These are phyloP conservation scores for Epichloe elymi DNA, from an alignment of 2,329 filamentous ascomycete genomes.

Conservation along the genomic window DNA sequence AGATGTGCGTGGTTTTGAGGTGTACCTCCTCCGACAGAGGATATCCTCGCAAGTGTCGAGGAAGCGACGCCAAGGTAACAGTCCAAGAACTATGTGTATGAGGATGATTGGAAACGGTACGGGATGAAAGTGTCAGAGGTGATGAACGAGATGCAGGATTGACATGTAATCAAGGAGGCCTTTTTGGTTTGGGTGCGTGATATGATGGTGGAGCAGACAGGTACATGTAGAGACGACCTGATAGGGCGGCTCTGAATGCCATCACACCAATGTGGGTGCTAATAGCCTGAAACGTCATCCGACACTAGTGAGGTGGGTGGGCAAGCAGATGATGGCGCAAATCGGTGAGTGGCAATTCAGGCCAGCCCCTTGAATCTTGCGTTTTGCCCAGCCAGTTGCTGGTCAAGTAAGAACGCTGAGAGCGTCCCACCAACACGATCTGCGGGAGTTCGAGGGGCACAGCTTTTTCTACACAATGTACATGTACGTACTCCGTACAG, in stretches of 20 bases:
- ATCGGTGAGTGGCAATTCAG: no score
- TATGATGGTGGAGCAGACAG: not conserved
- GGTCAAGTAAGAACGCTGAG: no score
- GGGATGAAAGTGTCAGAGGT: not conserved
- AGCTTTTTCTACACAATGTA: no score
- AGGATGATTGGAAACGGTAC: not conserved
- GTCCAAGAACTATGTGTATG: not conserved
- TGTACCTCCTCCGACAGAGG: not conserved
- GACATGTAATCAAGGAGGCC: not conserved
- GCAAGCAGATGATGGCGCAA: no score
- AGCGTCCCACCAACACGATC: no score
- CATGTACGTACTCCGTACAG: no score
- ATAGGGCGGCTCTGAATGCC: not conserved
- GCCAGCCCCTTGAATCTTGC: no score
- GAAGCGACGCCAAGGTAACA: not conserved
- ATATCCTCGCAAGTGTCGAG: not conserved
- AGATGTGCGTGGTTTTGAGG: not conserved
- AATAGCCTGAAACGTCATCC: not conserved
- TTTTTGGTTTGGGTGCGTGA: not conserved
- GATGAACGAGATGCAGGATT: not conserved
- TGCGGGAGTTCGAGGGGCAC: no score
- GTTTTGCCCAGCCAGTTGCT: no score
- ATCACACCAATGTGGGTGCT: no score
- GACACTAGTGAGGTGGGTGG: no score
- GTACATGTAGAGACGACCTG: no score